Conservation (phyloP, 495 filamentous ascomycete genomes). For the Hypoxylon cercidicola region DNA sequence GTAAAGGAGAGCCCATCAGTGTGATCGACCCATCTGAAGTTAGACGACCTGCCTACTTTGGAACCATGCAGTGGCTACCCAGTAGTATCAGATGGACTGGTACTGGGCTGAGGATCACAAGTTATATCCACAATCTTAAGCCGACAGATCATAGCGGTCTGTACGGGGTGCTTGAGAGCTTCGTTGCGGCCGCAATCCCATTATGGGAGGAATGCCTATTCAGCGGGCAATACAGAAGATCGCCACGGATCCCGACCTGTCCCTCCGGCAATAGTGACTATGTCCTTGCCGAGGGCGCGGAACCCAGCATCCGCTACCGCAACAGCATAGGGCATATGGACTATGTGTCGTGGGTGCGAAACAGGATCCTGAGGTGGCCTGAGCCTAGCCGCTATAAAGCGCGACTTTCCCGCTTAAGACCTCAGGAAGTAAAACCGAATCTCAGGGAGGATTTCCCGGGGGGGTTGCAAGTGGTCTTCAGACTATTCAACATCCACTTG, state of each 20-base stretch:
- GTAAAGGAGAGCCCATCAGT: conserved; percentile 50
- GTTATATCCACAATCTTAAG: conserved; percentile 73
- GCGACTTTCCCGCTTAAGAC: conserved; percentile 11
- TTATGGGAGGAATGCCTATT: conserved; percentile 38
- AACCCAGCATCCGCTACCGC: conserved; percentile 25
- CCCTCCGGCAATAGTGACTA: conserved; percentile 19
- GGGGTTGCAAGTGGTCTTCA: conserved; percentile 70
- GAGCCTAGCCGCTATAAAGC: conserved; percentile 32
- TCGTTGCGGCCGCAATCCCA: conserved; percentile 53
- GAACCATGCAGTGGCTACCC: conserved; percentile 65
- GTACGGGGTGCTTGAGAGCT: conserved; percentile 62
- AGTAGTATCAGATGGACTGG: conserved; percentile 60
- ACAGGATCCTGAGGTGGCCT: conserved; percentile 33
- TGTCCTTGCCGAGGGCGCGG: conserved; percentile 21
- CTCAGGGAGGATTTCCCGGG: conserved; percentile 21
- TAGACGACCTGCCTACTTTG: neutral
- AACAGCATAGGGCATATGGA: conserved; percentile 2
- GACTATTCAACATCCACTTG: conserved; percentile 69
- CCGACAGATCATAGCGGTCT: conserved; percentile 57
- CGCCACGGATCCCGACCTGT: conserved; percentile 23
- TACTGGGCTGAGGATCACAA: conserved; percentile 69
- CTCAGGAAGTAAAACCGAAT: neutral
- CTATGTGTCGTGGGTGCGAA: conserved; percentile 8
- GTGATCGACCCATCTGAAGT: neutral
- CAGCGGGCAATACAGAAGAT: neutral